phyloP scores from a whole-genome alignment of 805 yeast genomes.

The Pichia kluyveri region DNA sequence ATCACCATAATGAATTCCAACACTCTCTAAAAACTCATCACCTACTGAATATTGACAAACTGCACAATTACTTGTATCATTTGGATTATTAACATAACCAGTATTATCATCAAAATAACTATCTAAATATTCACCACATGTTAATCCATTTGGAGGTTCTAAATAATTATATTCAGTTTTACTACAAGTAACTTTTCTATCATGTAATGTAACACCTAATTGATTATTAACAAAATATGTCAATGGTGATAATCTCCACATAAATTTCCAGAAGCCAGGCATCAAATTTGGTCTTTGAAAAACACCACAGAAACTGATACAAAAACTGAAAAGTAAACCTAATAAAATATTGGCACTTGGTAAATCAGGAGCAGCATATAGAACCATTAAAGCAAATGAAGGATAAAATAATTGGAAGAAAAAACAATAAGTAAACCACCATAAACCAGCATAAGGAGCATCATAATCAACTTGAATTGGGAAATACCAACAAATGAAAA shows the following conservation, averaged over 20 bases:
- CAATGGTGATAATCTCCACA: constrained; percentile 67
- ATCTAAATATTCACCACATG: constrained; percentile 51
- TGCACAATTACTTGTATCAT: constrained; percentile 38
- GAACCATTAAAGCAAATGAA: constrained; percentile 43
- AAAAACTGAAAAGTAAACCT: constrained; percentile 46
- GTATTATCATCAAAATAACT: constrained; percentile 27
- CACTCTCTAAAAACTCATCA: constrained; percentile 35
- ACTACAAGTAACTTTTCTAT: constrained; percentile 41
- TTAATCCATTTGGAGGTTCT: constrained; percentile 48
- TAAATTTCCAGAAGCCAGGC: constrained; percentile 82
- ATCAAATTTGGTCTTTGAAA: constrained; percentile 45
- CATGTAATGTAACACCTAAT: constrained; percentile 41
- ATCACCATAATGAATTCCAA: constrained; percentile 34
- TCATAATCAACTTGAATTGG: constrained; percentile 28
- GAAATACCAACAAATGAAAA: constrained; percentile 32
- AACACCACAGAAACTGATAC: constrained; percentile 62
- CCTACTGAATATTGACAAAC: constrained; percentile 39
- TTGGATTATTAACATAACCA: constrained; percentile 54
- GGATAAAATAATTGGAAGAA: constrained; percentile 38
- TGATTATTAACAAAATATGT: constrained; percentile 57
- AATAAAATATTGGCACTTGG: constrained; percentile 57
- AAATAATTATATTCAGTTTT: constrained; percentile 39
- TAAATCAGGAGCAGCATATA: constrained; percentile 54
- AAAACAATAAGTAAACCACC: constrained; percentile 25
- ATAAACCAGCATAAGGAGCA: constrained; percentile 39